Evolutionary conservation across 75 land plant species (phyloP).

Genomic region (Azolla pinnata): DNA sequence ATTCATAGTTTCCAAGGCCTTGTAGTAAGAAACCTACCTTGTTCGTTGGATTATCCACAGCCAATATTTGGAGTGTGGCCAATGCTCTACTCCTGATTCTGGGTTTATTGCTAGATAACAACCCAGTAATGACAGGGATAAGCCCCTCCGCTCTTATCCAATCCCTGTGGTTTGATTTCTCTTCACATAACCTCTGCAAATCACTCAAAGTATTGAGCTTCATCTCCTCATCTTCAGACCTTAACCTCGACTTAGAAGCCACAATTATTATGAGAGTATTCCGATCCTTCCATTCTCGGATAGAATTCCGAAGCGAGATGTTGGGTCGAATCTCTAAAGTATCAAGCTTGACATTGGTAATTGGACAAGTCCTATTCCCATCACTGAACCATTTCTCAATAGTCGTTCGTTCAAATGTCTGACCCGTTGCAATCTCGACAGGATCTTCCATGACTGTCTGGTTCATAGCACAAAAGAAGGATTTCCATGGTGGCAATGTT

Average conservation of each 20-base stretch:
- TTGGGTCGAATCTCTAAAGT: slow-evolving; percentile 42
- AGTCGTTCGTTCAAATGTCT: slow-evolving; percentile 53
- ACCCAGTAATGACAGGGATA: slow-evolving; percentile 31
- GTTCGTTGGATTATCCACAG: slow-evolving; percentile 35
- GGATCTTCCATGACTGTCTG: slow-evolving; percentile 65
- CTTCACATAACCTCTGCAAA: slow-evolving; percentile 39
- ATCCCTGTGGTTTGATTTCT: slow-evolving; percentile 35
- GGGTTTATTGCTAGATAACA: slow-evolving; percentile 25
- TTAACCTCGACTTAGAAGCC: slow-evolving; percentile 28
- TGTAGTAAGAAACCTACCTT: slow-evolving; percentile 34
- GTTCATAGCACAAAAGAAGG: slow-evolving; percentile 63
- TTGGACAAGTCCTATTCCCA: slow-evolving; percentile 49
- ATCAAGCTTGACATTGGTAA: slow-evolving; percentile 42
- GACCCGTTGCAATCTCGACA: slow-evolving; percentile 59
- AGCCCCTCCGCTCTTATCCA: slow-evolving; percentile 57
- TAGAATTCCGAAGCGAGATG: slow-evolving; percentile 52
- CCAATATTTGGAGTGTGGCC: slow-evolving; percentile 37
- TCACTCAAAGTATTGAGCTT: slow-evolving; percentile 27
- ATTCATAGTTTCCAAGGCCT: too few species aligned
- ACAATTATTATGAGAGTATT: slow-evolving; percentile 41
- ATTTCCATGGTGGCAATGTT: slow-evolving; percentile 46
- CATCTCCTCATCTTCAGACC: slow-evolving; percentile 30
- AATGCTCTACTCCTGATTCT: slow-evolving; percentile 36
- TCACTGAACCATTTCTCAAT: slow-evolving; percentile 57
- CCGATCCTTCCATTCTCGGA: slow-evolving; percentile 66